Evolutionary conservation across 441 rosid species (phyloP).

Genomic region (Adansonia rubrostipa): DNA sequence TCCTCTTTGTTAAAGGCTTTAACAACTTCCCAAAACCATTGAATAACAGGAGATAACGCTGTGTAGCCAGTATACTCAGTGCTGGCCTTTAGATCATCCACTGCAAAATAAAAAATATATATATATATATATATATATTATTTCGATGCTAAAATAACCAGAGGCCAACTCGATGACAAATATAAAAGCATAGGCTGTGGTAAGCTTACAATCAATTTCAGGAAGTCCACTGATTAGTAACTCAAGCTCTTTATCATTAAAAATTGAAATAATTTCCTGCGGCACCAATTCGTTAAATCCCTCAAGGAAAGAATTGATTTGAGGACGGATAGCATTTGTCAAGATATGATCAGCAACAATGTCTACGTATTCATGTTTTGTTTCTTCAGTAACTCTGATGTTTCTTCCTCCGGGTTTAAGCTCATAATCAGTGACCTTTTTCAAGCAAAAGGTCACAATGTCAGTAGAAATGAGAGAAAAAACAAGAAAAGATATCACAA

Average conservation of each 20-base stretch:
- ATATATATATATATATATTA: not conserved
- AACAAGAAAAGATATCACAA: not conserved
- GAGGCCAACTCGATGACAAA: constrained; percentile 23
- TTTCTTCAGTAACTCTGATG: constrained; percentile 93
- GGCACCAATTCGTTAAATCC: constrained; percentile 89
- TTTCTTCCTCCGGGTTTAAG: constrained; percentile 97
- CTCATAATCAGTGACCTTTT: constrained; percentile 95
- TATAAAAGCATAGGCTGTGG: constrained; percentile 4
- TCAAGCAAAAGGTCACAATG: constrained; percentile 30
- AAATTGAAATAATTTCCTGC: constrained; percentile 82
- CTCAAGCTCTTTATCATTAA: constrained; percentile 98
- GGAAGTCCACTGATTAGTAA: constrained; percentile 98
- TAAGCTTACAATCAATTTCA: constrained; percentile 92
- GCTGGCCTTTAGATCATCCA: constrained; percentile 90
- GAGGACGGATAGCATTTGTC: constrained; percentile 98
- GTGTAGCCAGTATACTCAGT: constrained; percentile 91
- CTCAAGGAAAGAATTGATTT: constrained; percentile 85
- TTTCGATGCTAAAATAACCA: constrained; percentile 22
- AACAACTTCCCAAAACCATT: constrained; percentile 99
- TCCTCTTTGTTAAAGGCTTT: constrained; percentile 94
- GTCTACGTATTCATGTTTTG: constrained; percentile 96
- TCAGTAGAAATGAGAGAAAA: constrained; percentile 17
- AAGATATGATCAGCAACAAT: constrained; percentile 95
- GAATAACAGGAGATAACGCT: constrained; percentile 78
- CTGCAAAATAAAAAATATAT: constrained; percentile 41